Base-by-base conservation (phyloP, 1,284 basidiomycete genomes). In the Macrocybe sp. region DNA sequence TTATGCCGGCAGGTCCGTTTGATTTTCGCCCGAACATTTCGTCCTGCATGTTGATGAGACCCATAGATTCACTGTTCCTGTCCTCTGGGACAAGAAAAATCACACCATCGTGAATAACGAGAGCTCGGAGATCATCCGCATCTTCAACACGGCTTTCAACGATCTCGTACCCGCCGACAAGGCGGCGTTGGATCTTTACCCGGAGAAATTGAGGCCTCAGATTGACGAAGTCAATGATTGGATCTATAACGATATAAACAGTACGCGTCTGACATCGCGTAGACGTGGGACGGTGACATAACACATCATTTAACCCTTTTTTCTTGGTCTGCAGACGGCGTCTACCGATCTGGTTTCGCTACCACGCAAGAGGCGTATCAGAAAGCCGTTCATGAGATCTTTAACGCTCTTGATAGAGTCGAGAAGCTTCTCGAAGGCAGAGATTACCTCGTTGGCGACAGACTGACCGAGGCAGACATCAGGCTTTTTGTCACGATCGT, bases 81-180 rank as follows among this genome's bases (percentile, higher is more conserved):
- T 95, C 42, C 72, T 98, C 1, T 99, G 93, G 92, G 97, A 98
- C 73, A 96, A 86, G 73, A 90, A 97, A 68, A 72, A 67, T 35
- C 69, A 86, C 49, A 92, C 89, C 34, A 90, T 99, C 56, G 97
- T 99, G 48, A 97, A 91, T 73, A 99, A 97, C 66, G 94, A 97
- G 64, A 90, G 85, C 54, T 85, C 87, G 0, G 93, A 97, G 68
- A 94, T 98, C 60, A 93, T 98, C 59, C 85, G 96, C 46, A 89
- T 94, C 40, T 79, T 97, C 68, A 97, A 97, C 67, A 74, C 76
- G 6, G 85, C 78, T 6, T 96, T 97, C 72, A 85, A 96, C 64
- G 70, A 82, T 5, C 56, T 86, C 16, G 52, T 96, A 3, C 74
- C 85, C 0, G 64, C 73, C 2, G 79, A 89, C 8, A 81, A 82